Evolutionary conservation across 148 eudicot species (phyloP), one percentile per base, ranked within the genome.

Genomic region (Rhododendron simsii): DNA sequence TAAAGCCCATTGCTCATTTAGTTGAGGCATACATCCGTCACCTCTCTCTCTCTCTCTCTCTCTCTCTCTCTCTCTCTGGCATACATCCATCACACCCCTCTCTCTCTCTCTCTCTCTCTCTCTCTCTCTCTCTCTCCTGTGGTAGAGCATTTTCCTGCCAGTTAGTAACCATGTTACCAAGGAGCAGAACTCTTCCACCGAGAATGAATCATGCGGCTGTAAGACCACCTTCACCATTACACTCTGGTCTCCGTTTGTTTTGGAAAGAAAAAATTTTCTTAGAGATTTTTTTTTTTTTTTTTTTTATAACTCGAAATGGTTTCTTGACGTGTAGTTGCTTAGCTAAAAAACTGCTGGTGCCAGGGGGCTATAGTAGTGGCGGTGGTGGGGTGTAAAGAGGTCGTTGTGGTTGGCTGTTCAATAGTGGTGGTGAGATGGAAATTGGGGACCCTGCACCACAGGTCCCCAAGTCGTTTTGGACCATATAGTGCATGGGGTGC

Each of bases 131-230:
- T 59, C 65, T 5, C 65, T 5, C 30, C 45, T 47, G 11, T 9
- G 9, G 50, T 47, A 47, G 15, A 14, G 20, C 10, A 37, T 28
- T 65, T 7, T 45, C 39, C n/a, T 45, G 35, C 3, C 65, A 37
- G 11, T 21, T 82, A 78, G 41, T 81, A 59, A 82, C 61, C 75
- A 88, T 89, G 91, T 50, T 89, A 77, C 84, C 91, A 51, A 89
- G 91, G n/a, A 89, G 91, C 78, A 80, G 91, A 85, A 89, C 91
- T 26, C 85, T 89, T 59, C 90, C 90, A 16, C 83, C 91, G 48
- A 87, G 91, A 83, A 87, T 89, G n/a, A 79, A 87, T 53, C 45
- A 82, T 80, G 91, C 86, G 4, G 63, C 15, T 15, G 91, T 89
- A 87, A 85, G 90, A 65, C 61, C 73, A 76, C 41, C 57, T 81